Evolutionary conservation across 2,329 filamentous ascomycete species (phyloP), one percentile per base, ranked within the genome.

Genomic region (Orbilia oligospora): DNA sequence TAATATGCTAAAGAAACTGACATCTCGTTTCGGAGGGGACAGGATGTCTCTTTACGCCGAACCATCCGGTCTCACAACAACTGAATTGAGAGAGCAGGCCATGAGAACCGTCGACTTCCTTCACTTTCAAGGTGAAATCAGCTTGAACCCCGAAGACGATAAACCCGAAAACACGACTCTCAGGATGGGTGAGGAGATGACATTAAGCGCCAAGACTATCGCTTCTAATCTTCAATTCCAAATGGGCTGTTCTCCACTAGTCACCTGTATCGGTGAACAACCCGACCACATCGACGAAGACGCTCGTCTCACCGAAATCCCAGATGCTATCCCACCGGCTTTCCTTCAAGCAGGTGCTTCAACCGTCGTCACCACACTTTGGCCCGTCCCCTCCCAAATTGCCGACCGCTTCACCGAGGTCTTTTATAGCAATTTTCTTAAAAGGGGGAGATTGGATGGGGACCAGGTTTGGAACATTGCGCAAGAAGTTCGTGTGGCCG

Each of bases 281-380:
- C 61, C 58, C 10, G 58, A 63, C 8, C 24, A 38, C 0, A 38
- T 71, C 16, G 22, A 27, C 24, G 30, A 12, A 33, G 49, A 53
- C 1, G 36, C 41, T 36, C 53, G 8, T 12, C n/a, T 68, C 10
- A 30, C 18, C 16, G 71, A 64, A 16, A 24, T 78, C 8, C 75
- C 75, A 6, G 75, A 78, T 38, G 75, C 63, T 2, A 27, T 78
- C 3, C 36, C 66, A 3, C 22, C 68, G 6, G 75, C 75, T 5
- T 78, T 78, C 44, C 30, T 78, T 14, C 67, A 78, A 44, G 61
- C 75, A 3, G 75, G 75, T 2, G 75, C 75, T 20, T 66, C 67
- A 24, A 72, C 20, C 20, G 75, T 78, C 10, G 22, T 78, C 18
- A 68, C 75, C 20, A 78, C 75, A 6, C 51, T 78, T 14, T 78